These are phyloP conservation scores for Wickerhamomyces sp. DNA, from an alignment of 1,139 yeast genomes.

Conservation along the genomic window DNA sequence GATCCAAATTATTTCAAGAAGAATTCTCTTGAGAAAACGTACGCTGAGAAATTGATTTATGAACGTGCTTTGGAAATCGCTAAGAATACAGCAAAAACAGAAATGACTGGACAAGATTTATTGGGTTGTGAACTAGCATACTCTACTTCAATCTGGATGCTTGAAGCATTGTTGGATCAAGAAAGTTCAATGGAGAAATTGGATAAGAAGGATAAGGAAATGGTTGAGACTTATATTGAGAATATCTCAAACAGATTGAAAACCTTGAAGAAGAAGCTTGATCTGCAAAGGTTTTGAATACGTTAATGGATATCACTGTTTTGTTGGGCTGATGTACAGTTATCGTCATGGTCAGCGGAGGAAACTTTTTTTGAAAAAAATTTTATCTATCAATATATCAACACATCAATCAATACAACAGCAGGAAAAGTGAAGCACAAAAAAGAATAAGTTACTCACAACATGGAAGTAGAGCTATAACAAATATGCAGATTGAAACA, in stretches of 20 bases:
- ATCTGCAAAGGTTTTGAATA: constrained; percentile 1
- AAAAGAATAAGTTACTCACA: too few relatives aligned
- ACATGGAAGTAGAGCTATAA: too few relatives aligned
- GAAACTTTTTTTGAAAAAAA: neutral
- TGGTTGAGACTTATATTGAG: constrained; percentile 72
- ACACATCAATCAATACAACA: too few relatives aligned
- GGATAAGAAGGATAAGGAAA: constrained; percentile 65
- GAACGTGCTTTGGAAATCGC: constrained; percentile 93
- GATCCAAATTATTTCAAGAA: constrained; percentile 9
- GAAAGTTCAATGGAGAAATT: constrained; percentile 37
- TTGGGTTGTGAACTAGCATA: constrained; percentile 82
- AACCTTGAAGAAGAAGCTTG: constrained; percentile 37
- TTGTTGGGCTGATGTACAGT: too few relatives aligned
- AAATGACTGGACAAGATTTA: constrained; percentile 69
- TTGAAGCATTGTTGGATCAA: constrained; percentile 73
- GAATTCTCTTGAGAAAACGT: constrained; percentile 27
- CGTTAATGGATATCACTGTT: neutral
- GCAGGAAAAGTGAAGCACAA: too few relatives aligned
- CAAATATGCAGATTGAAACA: too few relatives aligned
- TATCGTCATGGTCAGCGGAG: too few relatives aligned
- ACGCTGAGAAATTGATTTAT: constrained; percentile 82
- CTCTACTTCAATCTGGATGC: constrained; percentile 93
- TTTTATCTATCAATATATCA: too few relatives aligned
- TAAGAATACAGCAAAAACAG: constrained; percentile 84
- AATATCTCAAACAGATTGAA: constrained; percentile 68